Evolutionary conservation across 148 eudicot genomes (phyloP), one percentile per base, ranked within the genome.

Genomic region (Chenopodium suecicum): DNA sequence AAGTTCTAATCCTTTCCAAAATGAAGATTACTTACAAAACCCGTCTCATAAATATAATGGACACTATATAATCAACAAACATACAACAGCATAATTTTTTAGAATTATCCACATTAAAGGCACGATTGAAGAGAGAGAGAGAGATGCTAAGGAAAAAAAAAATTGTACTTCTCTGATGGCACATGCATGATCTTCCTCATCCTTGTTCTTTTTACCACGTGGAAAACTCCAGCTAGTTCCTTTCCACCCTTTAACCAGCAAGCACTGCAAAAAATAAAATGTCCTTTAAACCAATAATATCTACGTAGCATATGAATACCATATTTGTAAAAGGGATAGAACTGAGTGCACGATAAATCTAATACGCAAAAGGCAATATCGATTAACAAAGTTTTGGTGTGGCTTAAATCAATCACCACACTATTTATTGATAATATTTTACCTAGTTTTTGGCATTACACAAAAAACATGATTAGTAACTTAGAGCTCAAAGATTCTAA

Each of bases 151-250:
- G 37, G 41, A 79, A 78, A 69, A 54, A 25, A 76, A 78, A 69
- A 54, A 66, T 48, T 8, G 84, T 88, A 97, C 99, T 85, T 97
- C 99, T 91, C 98, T 94, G 80, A 94, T 68, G n/a, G 99, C 99
- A 87, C 99, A 97, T 4, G 91, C 86, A 79, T 97, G 91, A 85
- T 97, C 99, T 88, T 97, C 99, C 89, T 97, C 99, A 75, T 94
- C 99, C 85, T 97, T 97, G 83, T 85, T 92, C 90, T 97, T 97
- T 86, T 96, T 97, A 14, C 99, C 99, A 25, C 98, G 94, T 29
- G 99, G 98, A 83, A 97, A 97, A 84, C 99, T 97, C 99, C 99
- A 97, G 83, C 99, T 97, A 52, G 93, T 88, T 71, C 99, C 99
- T 84, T 97, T 97, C 99, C 99, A 97, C 63, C 99, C 99, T 85